Percentiles rank a stretch among this genome's conserved stretches.
Conservation (phyloP, 2,329 filamentous ascomycete species). For the Botrytis aclada region DNA sequence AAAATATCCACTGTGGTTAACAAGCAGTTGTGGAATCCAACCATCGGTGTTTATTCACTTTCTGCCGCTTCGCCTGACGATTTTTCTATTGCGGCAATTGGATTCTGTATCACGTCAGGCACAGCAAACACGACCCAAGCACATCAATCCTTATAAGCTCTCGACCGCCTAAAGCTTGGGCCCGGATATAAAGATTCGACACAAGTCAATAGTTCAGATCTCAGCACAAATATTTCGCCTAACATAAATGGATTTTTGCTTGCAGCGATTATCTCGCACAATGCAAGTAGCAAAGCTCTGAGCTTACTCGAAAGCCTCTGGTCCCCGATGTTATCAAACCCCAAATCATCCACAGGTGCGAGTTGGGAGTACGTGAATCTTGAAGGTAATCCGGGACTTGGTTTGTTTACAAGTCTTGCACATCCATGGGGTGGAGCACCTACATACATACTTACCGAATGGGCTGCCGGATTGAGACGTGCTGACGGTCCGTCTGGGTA, state of each 20-base stretch:
- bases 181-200: not conserved
- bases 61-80: slow-evolving; percentile 32
- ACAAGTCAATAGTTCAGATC: not conserved
- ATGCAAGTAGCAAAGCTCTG: not conserved
- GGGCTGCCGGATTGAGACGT: not conserved
- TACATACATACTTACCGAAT: slow-evolving; percentile 42
- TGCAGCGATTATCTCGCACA: not conserved
- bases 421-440: slow-evolving; percentile 47
- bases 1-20: slow-evolving; percentile 36
- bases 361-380: slow-evolving; percentile 45
- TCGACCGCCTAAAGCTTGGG: not conserved
- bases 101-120: not conserved
- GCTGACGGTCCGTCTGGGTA: not conserved
- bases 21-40: slow-evolving; percentile 37
- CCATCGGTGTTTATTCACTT: slow-evolving; percentile 37
- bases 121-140: not conserved
- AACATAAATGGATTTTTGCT: not conserved
- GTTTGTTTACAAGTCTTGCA: slow-evolving; percentile 43
- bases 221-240: not conserved
- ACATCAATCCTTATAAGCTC: not conserved
- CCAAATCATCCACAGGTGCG: slow-evolving; percentile 40
- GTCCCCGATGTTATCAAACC: slow-evolving; percentile 43
- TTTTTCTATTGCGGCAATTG: slow-evolving; percentile 34
- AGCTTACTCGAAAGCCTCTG: slow-evolving; percentile 42
- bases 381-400: slow-evolving; percentile 41